Evolutionary conservation across 169 alveolate genomes (phyloP).

Genomic region (Theileria orientalis): DNA sequence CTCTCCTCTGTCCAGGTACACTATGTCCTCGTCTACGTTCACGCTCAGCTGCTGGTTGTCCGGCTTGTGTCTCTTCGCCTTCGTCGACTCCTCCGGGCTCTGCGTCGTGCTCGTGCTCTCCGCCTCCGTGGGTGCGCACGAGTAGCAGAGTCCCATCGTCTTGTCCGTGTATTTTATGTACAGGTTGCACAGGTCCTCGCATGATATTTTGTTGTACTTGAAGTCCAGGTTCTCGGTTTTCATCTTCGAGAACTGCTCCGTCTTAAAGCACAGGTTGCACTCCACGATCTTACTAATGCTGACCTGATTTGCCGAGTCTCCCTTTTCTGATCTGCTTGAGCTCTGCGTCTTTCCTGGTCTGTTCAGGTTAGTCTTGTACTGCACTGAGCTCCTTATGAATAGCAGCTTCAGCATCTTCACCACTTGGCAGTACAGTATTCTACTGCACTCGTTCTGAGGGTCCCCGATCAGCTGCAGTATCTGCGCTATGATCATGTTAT

Average conservation of each 20-base stretch:
- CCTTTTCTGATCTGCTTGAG: not conserved
- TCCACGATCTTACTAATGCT: constrained; percentile 1
- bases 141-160: not conserved
- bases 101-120: not conserved
- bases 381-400: constrained; percentile 43
- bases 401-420: constrained; percentile 37
- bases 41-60: not conserved
- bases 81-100: not conserved
- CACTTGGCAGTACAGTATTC: constrained; percentile 38
- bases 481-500: constrained; percentile 15
- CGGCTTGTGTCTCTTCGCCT: not conserved
- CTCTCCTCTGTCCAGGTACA: constrained; percentile 18
- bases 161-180: not conserved
- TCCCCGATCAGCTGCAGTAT: constrained; percentile 54
- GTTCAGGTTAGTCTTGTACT: constrained; percentile 23
- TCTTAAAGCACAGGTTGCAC: not conserved
- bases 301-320: not conserved
- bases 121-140: not conserved
- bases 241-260: not conserved
- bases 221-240: not conserved
- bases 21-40: constrained; percentile 1
- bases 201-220: not conserved
- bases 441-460: constrained; percentile 30
- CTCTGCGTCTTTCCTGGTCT: not conserved
- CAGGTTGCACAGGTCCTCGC: not conserved